Evolutionary conservation across 2,329 filamentous ascomycete species (phyloP), one percentile per base, ranked within the genome.

Genomic region (Dryadomyces quercus-mongolicae): DNA sequence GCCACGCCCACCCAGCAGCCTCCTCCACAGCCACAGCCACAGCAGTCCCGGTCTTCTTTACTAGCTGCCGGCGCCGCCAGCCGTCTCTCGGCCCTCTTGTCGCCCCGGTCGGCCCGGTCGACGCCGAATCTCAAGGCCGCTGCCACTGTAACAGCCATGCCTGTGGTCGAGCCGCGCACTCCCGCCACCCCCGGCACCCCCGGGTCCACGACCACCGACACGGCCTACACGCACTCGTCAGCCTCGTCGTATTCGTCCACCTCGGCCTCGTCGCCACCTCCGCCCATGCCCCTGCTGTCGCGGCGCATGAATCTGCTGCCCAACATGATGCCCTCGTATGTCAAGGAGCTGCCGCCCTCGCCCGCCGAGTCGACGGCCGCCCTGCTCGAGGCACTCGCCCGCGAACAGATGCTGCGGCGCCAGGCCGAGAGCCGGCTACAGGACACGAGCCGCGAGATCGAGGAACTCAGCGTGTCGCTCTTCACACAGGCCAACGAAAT

Each of bases 401-500:
- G 78, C 53, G 88, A 92, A 66, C 80, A 86, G 64, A 71, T 70
- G 47, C 74, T 86, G 55, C 80, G 88, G 13, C 73, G 77, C 43
- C 79, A 81, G 52, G 87, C 87, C 1, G 88, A 93, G 69, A 77
- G 77, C 51, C 77, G 80, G 58, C 71, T 88, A 20, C 75, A 75
- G 59, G 78, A 81, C 51, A 85, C 86, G 51, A 83, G 80, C 62
- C 75, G 72, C 13, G 88, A 93, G 71, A 77, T 92, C 20, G 88
- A 92, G 68, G 88, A 93, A 69, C 72, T 93, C 59, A 87, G 80
- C 63, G 84, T 80, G 20, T 78, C 77, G 51, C 71, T 93, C 53
- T 93, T 93, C 66, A 82, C 87, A 70, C 84, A 91, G 71, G 88
- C 88, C 52, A 93, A 93, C 66, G 82, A 90, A 69, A 93, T 93